Conservation (phyloP, 306 rosid species). For the Lithocarpus polystachyus region DNA sequence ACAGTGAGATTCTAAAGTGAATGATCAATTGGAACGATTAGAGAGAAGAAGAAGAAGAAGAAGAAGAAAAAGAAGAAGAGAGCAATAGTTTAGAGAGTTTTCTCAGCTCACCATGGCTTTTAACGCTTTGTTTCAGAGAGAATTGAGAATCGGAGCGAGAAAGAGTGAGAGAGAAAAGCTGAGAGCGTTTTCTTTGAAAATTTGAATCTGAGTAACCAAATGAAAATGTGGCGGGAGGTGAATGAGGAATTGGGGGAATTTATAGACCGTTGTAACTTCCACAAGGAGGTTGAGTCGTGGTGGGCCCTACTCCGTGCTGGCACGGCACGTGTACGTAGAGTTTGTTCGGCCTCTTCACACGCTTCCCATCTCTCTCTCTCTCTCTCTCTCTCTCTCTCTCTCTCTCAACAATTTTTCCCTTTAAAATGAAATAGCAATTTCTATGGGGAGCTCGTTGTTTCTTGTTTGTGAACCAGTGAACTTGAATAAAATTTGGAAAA, state of each 20-base stretch:
- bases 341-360: neutral
- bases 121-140: neutral
- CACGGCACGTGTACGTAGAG: neutral
- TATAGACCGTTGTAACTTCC: conserved; percentile 12
- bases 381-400: too few relatives aligned
- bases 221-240: conserved; percentile 44
- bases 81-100: conserved; percentile 1
- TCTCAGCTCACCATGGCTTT: conserved; percentile 51
- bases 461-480: too few relatives aligned
- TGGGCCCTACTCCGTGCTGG: neutral
- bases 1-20: conserved; percentile 1
- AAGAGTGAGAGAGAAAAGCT: neutral
- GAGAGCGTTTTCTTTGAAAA: conserved; percentile 5
- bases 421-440: too few relatives aligned
- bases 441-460: too few relatives aligned
- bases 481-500: too few relatives aligned
- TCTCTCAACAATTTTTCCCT: too few relatives aligned
- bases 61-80: conserved; percentile 15
- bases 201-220: conserved; percentile 24
- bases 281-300: neutral
- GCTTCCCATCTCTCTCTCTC: too few relatives aligned
- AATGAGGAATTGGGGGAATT: conserved; percentile 2
- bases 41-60: conserved; percentile 11
- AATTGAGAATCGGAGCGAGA: neutral
- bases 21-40: neutral